Evolutionary conservation across 2,329 filamentous ascomycete species (phyloP), one percentile per base, ranked within the genome.

Genomic region (Neofusicoccum parvum): DNA sequence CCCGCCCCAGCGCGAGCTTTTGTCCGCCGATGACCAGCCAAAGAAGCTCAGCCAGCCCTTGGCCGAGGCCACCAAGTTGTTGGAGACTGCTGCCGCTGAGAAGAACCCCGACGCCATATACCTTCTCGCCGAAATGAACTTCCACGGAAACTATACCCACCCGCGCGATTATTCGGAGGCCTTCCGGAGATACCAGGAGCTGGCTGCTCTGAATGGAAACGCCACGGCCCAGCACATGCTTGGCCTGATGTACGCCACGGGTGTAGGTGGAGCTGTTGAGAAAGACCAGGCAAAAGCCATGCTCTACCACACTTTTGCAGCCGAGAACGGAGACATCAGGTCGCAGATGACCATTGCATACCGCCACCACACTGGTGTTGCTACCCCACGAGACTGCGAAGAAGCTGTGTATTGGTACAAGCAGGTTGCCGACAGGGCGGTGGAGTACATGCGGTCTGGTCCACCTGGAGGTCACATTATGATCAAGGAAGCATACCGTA

Each of bases 331-430:
- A 20, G 88, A 97, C 74, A 90, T 90, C 15, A 86, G 89, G 64
- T 94, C 94, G 5, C 90, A 98, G 78, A 98, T 99, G 95, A 94
- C 94, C 0, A 85, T 96, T 5, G 96, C 89, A 3, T 96, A 93
- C 72, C 88, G 95, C 56, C 88, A 97, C 74, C 88, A 95, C 70
- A 86, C 87, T 27, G 95, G 94, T 3, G 92, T 99, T 67, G 92
- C 92, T 5, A 91, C 92, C 3, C 87, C 92, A 0, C 90, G 92
- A 72, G 92, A 91, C 73, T 99, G 95, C 76, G 92, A 97, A 66
- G 85, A 87, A 68, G 92, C 94, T 1, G 89, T 90, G 56, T 88
- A 89, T 73, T 96, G 94, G 80, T 99, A 99, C 82, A 96, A 95
- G 78, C 86, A 87, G 62, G 95, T 96, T 1, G 95, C 96, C 3